Base-by-base conservation (phyloP, 2,329 filamentous ascomycete species). In the Coniochaeta sp. region DNA sequence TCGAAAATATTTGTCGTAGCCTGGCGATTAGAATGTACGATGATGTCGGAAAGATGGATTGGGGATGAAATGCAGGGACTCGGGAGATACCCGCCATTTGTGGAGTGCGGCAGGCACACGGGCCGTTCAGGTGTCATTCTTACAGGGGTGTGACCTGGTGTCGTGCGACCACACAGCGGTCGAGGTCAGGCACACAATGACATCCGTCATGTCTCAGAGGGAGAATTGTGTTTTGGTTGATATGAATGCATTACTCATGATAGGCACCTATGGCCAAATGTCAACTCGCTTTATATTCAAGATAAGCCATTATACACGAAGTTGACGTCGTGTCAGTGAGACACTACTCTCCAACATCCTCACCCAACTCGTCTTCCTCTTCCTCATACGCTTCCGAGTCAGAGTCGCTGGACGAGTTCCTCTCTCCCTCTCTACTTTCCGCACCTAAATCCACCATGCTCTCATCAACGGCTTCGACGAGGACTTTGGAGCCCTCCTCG, bases 381-480 rank as follows among this genome's bases (percentile, higher is more conserved):
- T 60, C 63, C 20, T 64, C 65, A 33, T 65, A 66, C 24, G 58
- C 60, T 30, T 65, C 64, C 40, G 61, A 63, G 38, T 61, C 63
- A 1, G 56, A 53, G 22, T 57, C 55, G 12, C 50, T 51, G 4
- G 27, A 27, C n/a, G 28, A 32, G 4, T 50, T 45, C 27, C 31
- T 16, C 10, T 20, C 24, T 1, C 8, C 32, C 12, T 42, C 45
- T 33, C 40, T 18, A 33, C 40, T 48, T 16, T 49, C 51, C 48
- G 30, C 56, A 48, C 51, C 38, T 53, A 57, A 22, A 52, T 59
- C 32, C 51, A 57, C 45, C 52, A 57, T 38, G 50, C 56, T 33
- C 48, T 54, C 30, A 52, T 54, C 55, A 32, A 50, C 28, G 10
- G 35, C 16, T 16, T 35, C 52, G 9, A 56, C 48, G 14, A 57